Base-by-base conservation (phyloP, 208 protist genomes). In the Entamoeba histolytica region DNA sequence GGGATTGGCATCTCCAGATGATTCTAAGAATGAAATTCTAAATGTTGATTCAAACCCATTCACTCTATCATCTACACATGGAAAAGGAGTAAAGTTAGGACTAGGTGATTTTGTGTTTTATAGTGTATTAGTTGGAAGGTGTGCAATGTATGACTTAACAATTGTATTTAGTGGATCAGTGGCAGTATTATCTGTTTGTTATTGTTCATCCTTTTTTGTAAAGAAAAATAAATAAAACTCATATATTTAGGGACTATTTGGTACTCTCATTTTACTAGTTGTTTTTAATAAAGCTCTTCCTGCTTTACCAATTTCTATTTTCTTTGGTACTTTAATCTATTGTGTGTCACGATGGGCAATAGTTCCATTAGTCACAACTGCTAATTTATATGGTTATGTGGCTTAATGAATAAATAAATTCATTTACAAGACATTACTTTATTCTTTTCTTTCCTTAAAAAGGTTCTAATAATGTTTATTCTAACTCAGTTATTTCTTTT, bases 61-160 rank as follows among this genome's bases (percentile, higher is more conserved):
- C 28, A 78, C 61, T 10, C n/a, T 78, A 8, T 78, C 61, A 78
- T 10, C 12, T 7, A 78, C 17, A 6, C 17, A 78, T 7, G 61
- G 61, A 7, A 49, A 49, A 39, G 92, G 50, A 12, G 17, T 94
- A 14, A 51, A 92, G 31, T 92, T 94, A 35, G 93, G 93, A 15
- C 52, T 94, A 47, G 93, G 93, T 5, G 93, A 94, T 47, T 94
- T 94, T 92, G 92, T 94, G 8, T 94, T 94, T 55, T 94, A 92
- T 28, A 92, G 61, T 49, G 28, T 94, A 10, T 92, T 94, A n/a
- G 55, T 94, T 28, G n/a, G 49, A 15, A 47, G 78, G 50, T 55
- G 61, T 49, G 52, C 44, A 51, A 92, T 94, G n/a, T 50, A 50
- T 91, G n/a, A 44, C 44, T 8, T 44, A 50, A 49, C 39, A 44